Conservation (phyloP, 2,329 filamentous ascomycete species). For the Pseudogymnoascus pannorum region DNA sequence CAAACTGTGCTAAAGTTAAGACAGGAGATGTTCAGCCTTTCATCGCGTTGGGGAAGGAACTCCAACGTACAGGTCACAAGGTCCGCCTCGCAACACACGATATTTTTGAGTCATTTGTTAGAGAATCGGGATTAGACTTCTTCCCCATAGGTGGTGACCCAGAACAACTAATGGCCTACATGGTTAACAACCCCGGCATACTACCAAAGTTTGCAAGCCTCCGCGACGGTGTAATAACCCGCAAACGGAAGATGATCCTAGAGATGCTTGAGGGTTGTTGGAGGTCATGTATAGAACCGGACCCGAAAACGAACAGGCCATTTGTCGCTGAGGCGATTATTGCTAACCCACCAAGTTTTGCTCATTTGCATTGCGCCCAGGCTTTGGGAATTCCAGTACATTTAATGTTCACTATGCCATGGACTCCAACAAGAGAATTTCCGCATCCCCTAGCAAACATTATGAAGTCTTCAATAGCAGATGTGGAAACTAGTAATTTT, state of each 20-base stretch:
- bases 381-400: constrained; percentile 12
- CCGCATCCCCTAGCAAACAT: constrained; percentile 40
- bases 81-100: constrained; percentile 51
- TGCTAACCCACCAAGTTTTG: constrained; percentile 25
- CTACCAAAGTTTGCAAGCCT: constrained; percentile 32
- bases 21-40: constrained; percentile 52
- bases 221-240: constrained; percentile 31
- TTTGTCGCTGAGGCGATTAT: constrained; percentile 25
- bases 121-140: constrained; percentile 46
- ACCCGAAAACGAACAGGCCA: constrained; percentile 14
- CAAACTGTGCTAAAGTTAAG: constrained; percentile 28
- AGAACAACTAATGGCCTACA: constrained; percentile 64
- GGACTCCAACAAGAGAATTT: constrained; percentile 19
- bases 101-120: constrained; percentile 46
- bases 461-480: constrained; percentile 26
- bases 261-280: constrained; percentile 34
- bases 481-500: constrained; percentile 34
- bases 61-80: constrained; percentile 45
- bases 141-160: constrained; percentile 60
- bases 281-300: constrained; percentile 32
- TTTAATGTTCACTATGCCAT: constrained; percentile 23
- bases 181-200: constrained; percentile 48
- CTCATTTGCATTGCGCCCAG: constrained; percentile 23
- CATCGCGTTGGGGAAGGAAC: constrained; percentile 44
- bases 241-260: constrained; percentile 30